Conservation (phyloP, 1,284 basidiomycete genomes). For the Cutaneotrichosporon dermatis region DNA sequence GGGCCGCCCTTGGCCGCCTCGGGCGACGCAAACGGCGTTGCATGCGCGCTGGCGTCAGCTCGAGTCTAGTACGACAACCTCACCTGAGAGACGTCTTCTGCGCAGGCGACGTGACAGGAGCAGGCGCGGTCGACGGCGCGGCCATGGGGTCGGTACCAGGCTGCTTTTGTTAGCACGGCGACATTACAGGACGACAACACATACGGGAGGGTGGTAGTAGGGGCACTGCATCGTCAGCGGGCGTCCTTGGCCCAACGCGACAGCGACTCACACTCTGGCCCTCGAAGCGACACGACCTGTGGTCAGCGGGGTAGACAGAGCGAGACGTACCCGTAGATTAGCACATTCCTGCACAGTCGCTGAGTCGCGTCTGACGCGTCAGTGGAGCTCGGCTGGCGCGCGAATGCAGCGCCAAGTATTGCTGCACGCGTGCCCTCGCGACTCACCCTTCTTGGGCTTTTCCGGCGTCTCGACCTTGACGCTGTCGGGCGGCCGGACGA, state of each 20-base stretch:
- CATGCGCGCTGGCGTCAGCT: constrained; percentile 3
- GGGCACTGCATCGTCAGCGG: constrained; percentile 52
- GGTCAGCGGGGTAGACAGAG: neutral
- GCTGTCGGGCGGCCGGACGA: constrained; percentile 52
- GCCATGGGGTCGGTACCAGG: constrained; percentile 16
- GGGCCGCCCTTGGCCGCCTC: constrained; percentile 39
- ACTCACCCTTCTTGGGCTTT: constrained; percentile 21
- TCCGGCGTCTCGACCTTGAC: constrained; percentile 17
- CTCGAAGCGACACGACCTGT: constrained; percentile 74
- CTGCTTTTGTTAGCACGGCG: neutral
- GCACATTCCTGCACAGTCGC: constrained; percentile 77
- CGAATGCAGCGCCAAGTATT: neutral
- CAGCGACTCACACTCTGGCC: constrained; percentile 60
- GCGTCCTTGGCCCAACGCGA: neutral
- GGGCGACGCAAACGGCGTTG: constrained; percentile 11
- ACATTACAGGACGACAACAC: constrained; percentile 1
- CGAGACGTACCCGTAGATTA: constrained; percentile 71
- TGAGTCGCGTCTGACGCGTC: constrained; percentile 48
- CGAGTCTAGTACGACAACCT: too few relatives aligned
- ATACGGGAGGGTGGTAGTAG: constrained; percentile 71
- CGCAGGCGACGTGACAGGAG: constrained; percentile 3
- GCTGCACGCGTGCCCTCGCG: too few relatives aligned
- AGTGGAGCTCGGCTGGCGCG: neutral
- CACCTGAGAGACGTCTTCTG: constrained; percentile 2
- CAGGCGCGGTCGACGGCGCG: constrained; percentile 2